Percentiles rank a stretch among this genome's conserved stretches.
phyloP scores from a whole-genome alignment of 2,329 filamentous ascomycete genomes.

The Magnaporthiopsis incrustans region DNA sequence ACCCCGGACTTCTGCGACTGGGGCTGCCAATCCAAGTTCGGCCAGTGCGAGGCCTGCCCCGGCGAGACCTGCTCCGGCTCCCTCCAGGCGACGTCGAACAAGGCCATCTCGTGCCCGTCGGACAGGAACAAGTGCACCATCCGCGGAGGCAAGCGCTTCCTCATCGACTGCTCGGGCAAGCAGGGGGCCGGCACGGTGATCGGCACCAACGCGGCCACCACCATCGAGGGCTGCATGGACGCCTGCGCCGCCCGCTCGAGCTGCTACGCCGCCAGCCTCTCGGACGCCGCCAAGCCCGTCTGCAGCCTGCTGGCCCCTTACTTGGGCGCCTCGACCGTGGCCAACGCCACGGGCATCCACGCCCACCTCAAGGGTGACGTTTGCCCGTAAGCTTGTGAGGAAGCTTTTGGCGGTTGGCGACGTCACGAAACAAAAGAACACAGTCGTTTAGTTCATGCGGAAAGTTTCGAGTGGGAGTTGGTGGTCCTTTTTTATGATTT shows the following conservation, averaged over 20 bases:
- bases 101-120: background rate
- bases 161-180: slow-evolving; percentile 1
- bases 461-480: too few relatives aligned
- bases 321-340: background rate
- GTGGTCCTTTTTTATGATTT: too few relatives aligned
- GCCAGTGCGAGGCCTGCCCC: slow-evolving; percentile 9
- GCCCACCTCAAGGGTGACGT: background rate
- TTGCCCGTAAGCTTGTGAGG: background rate
- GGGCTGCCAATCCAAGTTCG: slow-evolving; percentile 11
- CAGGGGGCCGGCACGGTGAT: background rate
- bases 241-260: background rate
- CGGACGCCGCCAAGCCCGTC: too few relatives aligned
- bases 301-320: background rate
- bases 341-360: background rate
- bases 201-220: background rate
- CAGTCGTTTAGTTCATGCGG: too few relatives aligned
- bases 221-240: background rate
- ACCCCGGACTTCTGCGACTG: slow-evolving; percentile 11
- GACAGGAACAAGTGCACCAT: background rate
- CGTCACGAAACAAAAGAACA: too few relatives aligned
- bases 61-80: background rate
- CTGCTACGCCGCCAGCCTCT: slow-evolving; percentile 1
- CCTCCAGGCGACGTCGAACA: slow-evolving; percentile 14
- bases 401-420: too few relatives aligned
- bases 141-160: background rate